Evolutionary conservation across 2,329 filamentous ascomycete species (phyloP), one percentile per base, ranked within the genome.

Genomic region (Exserohilum turcica): DNA sequence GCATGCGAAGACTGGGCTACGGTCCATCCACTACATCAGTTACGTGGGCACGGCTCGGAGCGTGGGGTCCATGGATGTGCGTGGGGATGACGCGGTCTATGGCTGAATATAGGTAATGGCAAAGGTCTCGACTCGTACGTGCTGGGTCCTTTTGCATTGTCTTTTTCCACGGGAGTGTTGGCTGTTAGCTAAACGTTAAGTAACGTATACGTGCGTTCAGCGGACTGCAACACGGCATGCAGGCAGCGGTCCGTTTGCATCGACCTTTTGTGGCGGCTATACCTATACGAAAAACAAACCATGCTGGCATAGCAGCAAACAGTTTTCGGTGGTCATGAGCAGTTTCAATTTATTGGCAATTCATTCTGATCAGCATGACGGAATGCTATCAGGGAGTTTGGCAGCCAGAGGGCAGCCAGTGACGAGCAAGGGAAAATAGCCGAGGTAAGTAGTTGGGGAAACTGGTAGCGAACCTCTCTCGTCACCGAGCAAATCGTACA

Each of bases 401-500:
- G 9, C 16, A 31, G 2, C 2, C 27, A 29, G 1, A 39, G 15
- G 16, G 35, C 29, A 28, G 38, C 4, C 21, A 24, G 18, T 19
- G 37, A 40, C 21, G 28, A 19, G 52, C 47, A 51, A 36, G 43
- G 42, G 36, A 47, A 46, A 54, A 18, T 55, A 57, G 37, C 60
- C 60, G 57, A 61, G 60, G 60, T 50, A 61, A 57, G 60, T 50
- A 46, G 18, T 27, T 33, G 29, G 31, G 32, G 18, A 28, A 16
- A 27, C 38, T 38, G 31, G 36, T 38, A 43, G 44, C 33, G 42
- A 36, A 37, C 37, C 37, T 39, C 35, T 28, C 35, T 24, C 29
- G 27, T 32, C 38, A 56, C 50, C 24, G 39, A 36, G 6, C 27
- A 44, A 18, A 36, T 52, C 48, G 59, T 52, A 54, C n/a, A n/a